Evolutionary conservation across 1,284 basidiomycete species (phyloP).

Genomic region (Moesziomyces aphidis): DNA sequence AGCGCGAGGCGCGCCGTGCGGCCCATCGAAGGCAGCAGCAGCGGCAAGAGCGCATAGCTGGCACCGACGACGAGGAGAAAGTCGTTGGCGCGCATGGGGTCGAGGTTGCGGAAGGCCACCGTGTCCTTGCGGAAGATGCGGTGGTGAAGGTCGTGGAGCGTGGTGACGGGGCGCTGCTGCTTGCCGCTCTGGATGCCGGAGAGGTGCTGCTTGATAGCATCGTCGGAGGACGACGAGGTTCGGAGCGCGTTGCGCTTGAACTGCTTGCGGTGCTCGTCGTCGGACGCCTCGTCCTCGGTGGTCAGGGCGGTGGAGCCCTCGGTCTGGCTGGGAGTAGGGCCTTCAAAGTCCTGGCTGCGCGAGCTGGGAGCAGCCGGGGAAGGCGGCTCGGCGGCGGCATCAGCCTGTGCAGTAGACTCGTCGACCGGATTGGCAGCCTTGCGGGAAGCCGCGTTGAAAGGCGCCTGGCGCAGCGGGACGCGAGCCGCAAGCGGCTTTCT

Average conservation of each 20-base stretch:
- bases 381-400: neutral
- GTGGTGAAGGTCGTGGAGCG: slow-evolving; percentile 88
- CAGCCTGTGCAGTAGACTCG: neutral
- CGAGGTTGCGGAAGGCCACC: slow-evolving; percentile 83
- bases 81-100: slow-evolving; percentile 81
- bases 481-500: slow-evolving; percentile 51
- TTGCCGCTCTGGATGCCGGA: slow-evolving; percentile 7
- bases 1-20: slow-evolving; percentile 71
- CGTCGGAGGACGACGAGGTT: slow-evolving; percentile 41
- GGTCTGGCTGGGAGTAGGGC: slow-evolving; percentile 43
- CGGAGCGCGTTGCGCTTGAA: slow-evolving; percentile 24
- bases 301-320: slow-evolving; percentile 44
- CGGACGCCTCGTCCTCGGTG: slow-evolving; percentile 38
- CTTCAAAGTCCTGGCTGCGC: slow-evolving; percentile 11
- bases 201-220: slow-evolving; percentile 29
- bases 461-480: slow-evolving; percentile 37
- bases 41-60: slow-evolving; percentile 72
- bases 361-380: neutral
- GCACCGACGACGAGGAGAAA: slow-evolving; percentile 76
- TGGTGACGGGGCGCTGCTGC: slow-evolving; percentile 28
- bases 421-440: slow-evolving; percentile 32
- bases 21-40: slow-evolving; percentile 48
- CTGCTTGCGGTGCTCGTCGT: slow-evolving; percentile 20
- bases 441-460: slow-evolving; percentile 58
- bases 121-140: slow-evolving; percentile 91